A percentile compares a stretch with the other conserved stretches of the same genome.
These are phyloP conservation scores for Exsudoporus frostii DNA, from an alignment of 768 basidiomycete genomes.

Conservation along the genomic window DNA sequence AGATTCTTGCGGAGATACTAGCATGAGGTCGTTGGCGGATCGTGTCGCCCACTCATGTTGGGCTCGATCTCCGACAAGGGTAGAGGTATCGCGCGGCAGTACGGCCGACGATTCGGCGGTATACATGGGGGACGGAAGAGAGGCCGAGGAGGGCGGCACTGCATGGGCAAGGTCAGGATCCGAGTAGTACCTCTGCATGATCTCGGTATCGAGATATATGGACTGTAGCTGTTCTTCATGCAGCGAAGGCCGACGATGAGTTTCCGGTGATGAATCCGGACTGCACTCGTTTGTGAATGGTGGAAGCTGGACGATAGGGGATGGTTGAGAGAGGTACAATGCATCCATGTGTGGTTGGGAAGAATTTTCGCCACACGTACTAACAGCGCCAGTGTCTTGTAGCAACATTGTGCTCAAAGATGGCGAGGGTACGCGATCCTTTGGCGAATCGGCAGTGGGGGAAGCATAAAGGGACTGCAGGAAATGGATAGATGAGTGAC, in stretches of 20 bases:
- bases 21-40: slow-evolving; percentile 10
- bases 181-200: slow-evolving; percentile 22
- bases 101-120: slow-evolving; percentile 11
- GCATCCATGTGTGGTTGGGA: slow-evolving; percentile 14
- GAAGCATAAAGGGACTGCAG: slow-evolving; percentile 48
- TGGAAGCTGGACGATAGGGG: slow-evolving; percentile 16
- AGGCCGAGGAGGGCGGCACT: neutral
- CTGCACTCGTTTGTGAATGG: slow-evolving; percentile 17
- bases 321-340: slow-evolving; percentile 18
- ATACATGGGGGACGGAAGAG: slow-evolving; percentile 21
- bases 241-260: slow-evolving; percentile 12
- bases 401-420: slow-evolving; percentile 29
- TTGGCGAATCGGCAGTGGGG: slow-evolving; percentile 25
- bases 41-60: slow-evolving; percentile 15
- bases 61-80: slow-evolving; percentile 12
- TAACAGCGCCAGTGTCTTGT: neutral
- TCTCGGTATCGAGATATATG: slow-evolving; percentile 22
- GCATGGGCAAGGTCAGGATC: slow-evolving; percentile 17
- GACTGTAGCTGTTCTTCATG: slow-evolving; percentile 23
- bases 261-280: slow-evolving; percentile 11
- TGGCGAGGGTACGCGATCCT: slow-evolving; percentile 28
- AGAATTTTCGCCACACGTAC: slow-evolving; percentile 4
- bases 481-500: slow-evolving; percentile 1
- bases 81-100: slow-evolving; percentile 8
- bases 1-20: slow-evolving; percentile 15